Percentiles rank a stretch among this genome's conserved stretches.
phyloP scores from a whole-genome alignment of 164 flowering plant genomes.

The Magnolia officinalis region DNA sequence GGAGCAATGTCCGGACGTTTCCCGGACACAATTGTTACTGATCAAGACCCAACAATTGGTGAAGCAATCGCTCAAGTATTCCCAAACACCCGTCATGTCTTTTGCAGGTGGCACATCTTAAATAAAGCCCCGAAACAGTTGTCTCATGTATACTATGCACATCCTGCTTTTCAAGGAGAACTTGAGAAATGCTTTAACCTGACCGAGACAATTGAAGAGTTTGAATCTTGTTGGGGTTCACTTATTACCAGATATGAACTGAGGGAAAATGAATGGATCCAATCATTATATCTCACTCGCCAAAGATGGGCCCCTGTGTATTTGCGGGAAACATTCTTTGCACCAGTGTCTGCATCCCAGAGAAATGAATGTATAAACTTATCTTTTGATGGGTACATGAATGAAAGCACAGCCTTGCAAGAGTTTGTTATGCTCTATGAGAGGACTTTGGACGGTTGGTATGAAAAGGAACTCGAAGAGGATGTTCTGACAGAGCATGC shows the following conservation, averaged over 20 bases:
- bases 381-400: constrained; percentile 72
- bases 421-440: constrained; percentile 49
- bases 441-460: constrained; percentile 42
- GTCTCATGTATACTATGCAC: constrained; percentile 23
- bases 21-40: constrained; percentile 42
- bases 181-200: constrained; percentile 36
- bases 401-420: constrained; percentile 56
- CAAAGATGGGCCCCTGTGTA: constrained; percentile 58
- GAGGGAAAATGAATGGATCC: constrained; percentile 53
- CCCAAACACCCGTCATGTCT: constrained; percentile 39
- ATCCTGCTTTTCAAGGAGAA: constrained; percentile 40
- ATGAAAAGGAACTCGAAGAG: constrained; percentile 55
- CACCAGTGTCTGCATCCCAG: constrained; percentile 42
- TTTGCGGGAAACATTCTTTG: constrained; percentile 59
- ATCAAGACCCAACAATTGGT: constrained; percentile 30
- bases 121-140: constrained; percentile 38
- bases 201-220: constrained; percentile 45
- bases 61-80: constrained; percentile 32
- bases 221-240: constrained; percentile 56
- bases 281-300: constrained; percentile 45
- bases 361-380: constrained; percentile 32
- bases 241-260: constrained; percentile 52
- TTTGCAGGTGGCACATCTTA: constrained; percentile 44
- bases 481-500: constrained; percentile 62
- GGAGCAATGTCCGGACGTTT: constrained; percentile 30